Percentiles rank a stretch among this genome's conserved stretches.
phyloP scores from a whole-genome alignment of 495 filamentous ascomycete species.

The Cairneyella variabilis region DNA sequence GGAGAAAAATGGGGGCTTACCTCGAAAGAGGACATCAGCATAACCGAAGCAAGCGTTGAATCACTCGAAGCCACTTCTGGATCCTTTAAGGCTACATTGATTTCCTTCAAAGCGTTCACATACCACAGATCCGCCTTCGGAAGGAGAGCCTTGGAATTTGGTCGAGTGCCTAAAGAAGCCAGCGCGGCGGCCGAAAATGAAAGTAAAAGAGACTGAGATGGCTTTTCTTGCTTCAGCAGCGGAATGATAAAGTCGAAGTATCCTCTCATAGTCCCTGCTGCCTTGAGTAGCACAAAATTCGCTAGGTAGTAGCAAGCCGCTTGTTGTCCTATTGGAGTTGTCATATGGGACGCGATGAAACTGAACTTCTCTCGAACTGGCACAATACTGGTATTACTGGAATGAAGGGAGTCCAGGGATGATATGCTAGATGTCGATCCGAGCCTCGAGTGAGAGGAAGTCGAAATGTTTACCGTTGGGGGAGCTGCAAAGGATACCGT shows the following conservation, averaged over 20 bases:
- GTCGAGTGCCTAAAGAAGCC: conserved; percentile 45
- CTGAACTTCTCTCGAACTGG: not conserved
- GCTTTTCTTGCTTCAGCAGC: conserved; percentile 39
- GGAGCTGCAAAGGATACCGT: not conserved
- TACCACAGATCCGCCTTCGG: conserved; percentile 36
- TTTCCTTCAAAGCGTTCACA: conserved; percentile 47
- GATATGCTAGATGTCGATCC: not conserved
- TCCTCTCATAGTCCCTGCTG: conserved; percentile 40
- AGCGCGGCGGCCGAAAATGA: conserved; percentile 62
- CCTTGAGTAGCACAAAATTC: conserved; percentile 50
- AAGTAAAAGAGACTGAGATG: conserved; percentile 44
- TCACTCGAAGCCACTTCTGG: conserved; percentile 44
- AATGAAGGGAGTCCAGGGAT: not conserved
- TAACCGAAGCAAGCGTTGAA: conserved; percentile 54
- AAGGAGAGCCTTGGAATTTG: conserved; percentile 36
- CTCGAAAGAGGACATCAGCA: conserved; percentile 61
- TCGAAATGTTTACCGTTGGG: not conserved
- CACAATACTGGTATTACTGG: not conserved
- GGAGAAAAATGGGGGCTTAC: conserved; percentile 31
- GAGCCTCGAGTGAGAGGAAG: not conserved
- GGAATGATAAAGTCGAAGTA: conserved; percentile 55
- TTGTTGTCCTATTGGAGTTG: conserved; percentile 37
- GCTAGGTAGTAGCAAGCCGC: conserved; percentile 51
- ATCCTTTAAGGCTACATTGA: conserved; percentile 47
- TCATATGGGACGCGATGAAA: conserved; percentile 21